These are phyloP conservation scores for Fusarium papillatum DNA, from an alignment of 2,329 filamentous ascomycete genomes.

Conservation along the genomic window DNA sequence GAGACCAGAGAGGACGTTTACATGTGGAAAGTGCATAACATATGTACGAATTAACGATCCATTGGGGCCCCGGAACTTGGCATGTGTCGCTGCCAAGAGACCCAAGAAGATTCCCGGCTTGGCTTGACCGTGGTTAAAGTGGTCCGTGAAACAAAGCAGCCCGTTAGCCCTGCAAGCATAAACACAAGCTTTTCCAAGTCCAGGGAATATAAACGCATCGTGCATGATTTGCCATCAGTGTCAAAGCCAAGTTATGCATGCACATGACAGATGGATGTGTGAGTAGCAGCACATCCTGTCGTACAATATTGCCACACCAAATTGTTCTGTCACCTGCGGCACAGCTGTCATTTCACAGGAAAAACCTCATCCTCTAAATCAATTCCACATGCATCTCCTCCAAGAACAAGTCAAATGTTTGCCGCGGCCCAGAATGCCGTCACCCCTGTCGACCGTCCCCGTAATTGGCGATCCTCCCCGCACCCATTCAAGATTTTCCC, in stretches of 20 bases:
- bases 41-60: background rate
- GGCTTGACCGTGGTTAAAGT: background rate
- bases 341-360: background rate
- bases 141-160: background rate
- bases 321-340: background rate
- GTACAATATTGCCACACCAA: background rate
- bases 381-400: slow-evolving; percentile 24
- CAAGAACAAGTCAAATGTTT: slow-evolving; percentile 10
- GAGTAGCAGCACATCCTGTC: background rate
- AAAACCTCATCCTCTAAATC: background rate
- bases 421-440: slow-evolving; percentile 33
- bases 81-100: background rate
- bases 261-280: background rate
- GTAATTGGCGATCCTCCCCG: slow-evolving; percentile 20
- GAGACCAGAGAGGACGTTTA: background rate
- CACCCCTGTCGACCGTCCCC: slow-evolving; percentile 19
- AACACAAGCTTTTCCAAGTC: background rate
- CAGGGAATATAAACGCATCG: background rate
- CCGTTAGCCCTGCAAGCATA: background rate
- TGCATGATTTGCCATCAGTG: background rate
- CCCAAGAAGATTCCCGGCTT: background rate
- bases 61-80: background rate
- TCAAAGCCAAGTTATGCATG: background rate
- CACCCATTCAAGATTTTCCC: slow-evolving; percentile 25
- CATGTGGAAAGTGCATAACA: background rate